These are phyloP conservation scores for Periconia sp. DNA, from an alignment of 2,329 filamentous ascomycete species.

Conservation along the genomic window DNA sequence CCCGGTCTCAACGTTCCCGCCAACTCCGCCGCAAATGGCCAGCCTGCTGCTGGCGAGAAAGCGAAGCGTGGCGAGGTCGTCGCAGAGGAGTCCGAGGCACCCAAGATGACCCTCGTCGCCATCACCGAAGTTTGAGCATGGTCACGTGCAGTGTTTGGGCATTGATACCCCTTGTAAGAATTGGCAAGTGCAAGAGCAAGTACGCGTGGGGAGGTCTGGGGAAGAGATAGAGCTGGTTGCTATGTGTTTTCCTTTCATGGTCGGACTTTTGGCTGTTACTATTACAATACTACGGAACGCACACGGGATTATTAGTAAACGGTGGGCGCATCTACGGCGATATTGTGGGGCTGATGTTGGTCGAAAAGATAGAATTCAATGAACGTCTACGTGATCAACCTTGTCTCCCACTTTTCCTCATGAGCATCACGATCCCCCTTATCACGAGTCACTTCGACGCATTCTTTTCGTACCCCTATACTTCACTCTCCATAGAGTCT, in stretches of 20 bases:
- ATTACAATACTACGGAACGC: slow-evolving; percentile 4
- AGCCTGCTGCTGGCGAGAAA: slow-evolving; percentile 16
- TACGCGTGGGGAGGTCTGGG: slow-evolving; percentile 9
- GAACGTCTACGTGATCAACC: slow-evolving; percentile 14
- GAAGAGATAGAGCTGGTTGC: not conserved
- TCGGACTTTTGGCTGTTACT: slow-evolving; percentile 5
- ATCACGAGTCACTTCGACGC: not conserved
- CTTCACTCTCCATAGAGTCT: not conserved
- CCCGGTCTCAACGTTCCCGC: slow-evolving; percentile 46
- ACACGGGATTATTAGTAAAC: slow-evolving; percentile 3
- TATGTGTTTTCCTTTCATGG: slow-evolving; percentile 7
- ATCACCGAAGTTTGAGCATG: slow-evolving; percentile 43
- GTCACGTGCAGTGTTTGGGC: slow-evolving; percentile 3
- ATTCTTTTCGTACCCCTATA: not conserved
- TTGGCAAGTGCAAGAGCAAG: slow-evolving; percentile 2
- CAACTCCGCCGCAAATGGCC: slow-evolving; percentile 45
- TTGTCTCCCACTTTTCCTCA: not conserved
- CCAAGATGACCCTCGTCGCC: slow-evolving; percentile 48
- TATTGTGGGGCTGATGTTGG: not conserved
- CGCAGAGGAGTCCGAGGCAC: slow-evolving; percentile 35
- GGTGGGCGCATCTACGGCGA: not conserved
- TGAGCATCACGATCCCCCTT: not conserved
- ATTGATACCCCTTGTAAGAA: slow-evolving; percentile 12
- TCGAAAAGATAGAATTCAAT: slow-evolving; percentile 14
- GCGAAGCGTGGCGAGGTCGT: slow-evolving; percentile 38